Percentiles rank a stretch among this genome's conserved stretches.
Evolutionary conservation across 2,329 filamentous ascomycete genomes (phyloP).

Genomic region (Arthrobotrys iridis): DNA sequence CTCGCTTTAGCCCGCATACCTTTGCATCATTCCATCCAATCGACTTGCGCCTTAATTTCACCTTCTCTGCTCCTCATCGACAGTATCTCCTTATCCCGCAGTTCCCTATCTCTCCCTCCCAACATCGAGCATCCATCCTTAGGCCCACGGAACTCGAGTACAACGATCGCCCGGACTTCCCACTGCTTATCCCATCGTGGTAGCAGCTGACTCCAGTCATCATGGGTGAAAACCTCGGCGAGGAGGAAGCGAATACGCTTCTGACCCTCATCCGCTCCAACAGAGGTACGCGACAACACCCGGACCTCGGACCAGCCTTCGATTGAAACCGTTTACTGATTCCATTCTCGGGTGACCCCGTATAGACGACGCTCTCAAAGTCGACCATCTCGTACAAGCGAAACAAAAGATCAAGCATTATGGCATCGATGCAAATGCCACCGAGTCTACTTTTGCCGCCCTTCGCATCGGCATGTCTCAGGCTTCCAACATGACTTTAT

Average conservation of each 20-base stretch:
- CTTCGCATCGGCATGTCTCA: conserved; percentile 75
- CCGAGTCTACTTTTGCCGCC: conserved; percentile 81
- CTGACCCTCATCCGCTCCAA: conserved; percentile 50
- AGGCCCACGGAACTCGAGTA: conserved; percentile 1
- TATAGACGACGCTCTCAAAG: conserved; percentile 49
- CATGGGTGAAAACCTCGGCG: conserved; percentile 51
- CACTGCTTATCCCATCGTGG: conserved; percentile 24
- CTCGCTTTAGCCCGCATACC: conserved; percentile 45
- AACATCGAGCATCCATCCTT: neutral
- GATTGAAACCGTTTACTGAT: conserved; percentile 45
- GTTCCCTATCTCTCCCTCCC: conserved; percentile 3
- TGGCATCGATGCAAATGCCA: conserved; percentile 61
- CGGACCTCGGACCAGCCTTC: conserved; percentile 33
- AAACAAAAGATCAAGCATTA: conserved; percentile 53
- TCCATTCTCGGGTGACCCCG: conserved; percentile 36
- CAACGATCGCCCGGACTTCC: conserved; percentile 19
- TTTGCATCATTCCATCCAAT: conserved; percentile 35
- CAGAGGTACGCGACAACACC: conserved; percentile 53
- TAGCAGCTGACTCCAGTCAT: conserved; percentile 31
- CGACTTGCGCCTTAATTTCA: conserved; percentile 26
- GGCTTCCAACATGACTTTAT: conserved; percentile 79
- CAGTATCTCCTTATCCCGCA: conserved; percentile 12
- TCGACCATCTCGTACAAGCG: conserved; percentile 42
- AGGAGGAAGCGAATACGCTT: conserved; percentile 52
- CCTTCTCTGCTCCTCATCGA: conserved; percentile 46